Evolutionary conservation across 2,329 filamentous ascomycete species (phyloP), one percentile per base, ranked within the genome.

Genomic region (Aphanocladium album): DNA sequence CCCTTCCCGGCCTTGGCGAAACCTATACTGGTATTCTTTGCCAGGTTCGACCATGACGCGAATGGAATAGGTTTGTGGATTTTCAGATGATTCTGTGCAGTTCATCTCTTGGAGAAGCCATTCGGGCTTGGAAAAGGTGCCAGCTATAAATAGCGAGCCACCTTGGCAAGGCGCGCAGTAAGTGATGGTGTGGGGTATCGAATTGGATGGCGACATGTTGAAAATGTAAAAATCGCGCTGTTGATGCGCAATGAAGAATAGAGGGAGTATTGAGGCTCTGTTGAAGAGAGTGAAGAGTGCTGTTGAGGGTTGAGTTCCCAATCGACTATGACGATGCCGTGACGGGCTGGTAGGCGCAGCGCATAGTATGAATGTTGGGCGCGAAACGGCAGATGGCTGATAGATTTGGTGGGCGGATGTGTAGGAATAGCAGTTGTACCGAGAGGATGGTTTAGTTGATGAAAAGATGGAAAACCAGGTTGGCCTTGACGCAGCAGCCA

Each of bases 1-100:
- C 64, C 89, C 82, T 52, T 83, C 84, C 21, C 79, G 71, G 11
- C 88, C 88, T 39, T 89, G 76, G 33, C 87, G 82, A 66, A 92
- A 89, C 73, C 91, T 92, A 80, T 91, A 93, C 67, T 89, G 85
- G 65, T 90, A 84, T 61, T 84, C 80, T 51, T 83, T 80, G 23
- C 82, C 82, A 23, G 82, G 76, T 19, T 83, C 76, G 8, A 83
- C 77, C 39, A 79, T 70, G 49, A 90, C 77, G 1, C 79, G 73
- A 61, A 84, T 84, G 47, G 73, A 77, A 69, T 89, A 92, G 14
- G 80, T 69, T 61, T 84, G 77, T n/a, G 80, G 82, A 39, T 80
- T 74, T 4, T 78, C 73, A 11, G 80, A 78, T 33, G 76, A 75
- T 14, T 30, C 25, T 4, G 76, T 76, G 61, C 73, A 78, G 11